Base-by-base conservation (phyloP, 2,329 filamentous ascomycete species). In the Immersiporthe knoxdaviesiana region DNA sequence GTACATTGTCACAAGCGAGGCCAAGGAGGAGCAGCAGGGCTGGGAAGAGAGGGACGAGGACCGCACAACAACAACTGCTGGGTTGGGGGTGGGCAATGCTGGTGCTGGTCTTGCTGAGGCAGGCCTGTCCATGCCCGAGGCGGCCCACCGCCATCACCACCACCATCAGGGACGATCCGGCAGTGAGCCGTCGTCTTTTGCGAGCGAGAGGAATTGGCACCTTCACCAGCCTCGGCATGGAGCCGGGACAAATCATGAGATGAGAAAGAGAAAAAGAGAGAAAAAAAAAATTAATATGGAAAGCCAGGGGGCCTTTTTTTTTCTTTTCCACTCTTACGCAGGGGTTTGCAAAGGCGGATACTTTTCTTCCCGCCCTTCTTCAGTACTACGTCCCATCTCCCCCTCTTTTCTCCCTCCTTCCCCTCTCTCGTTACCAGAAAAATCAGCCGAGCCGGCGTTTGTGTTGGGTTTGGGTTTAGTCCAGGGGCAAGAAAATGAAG, bases 1-100 rank as follows among this genome's bases (percentile, higher is more conserved):
- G 39, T 64, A 59, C 66, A 64, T 39, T 18, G 66, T 64, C 8
- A 56, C 61, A 8, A 64, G 64, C 52, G 64, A 66, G 54, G 54
- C 37, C 24, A 66, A 47, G 24, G 18, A 24, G 27, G 32, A 41
- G 35, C 35, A 35, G 35, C 35, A 4, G 30, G 37, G 61, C 27
- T 50, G 27, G 47, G 35, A 24, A n/a, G 60, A 24, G 21, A 47
- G 47, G 30, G 21, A 35, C 35, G 35, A 50, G 30, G 21, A 39
- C 44, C 44, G 18, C 8, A n/a, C 41, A 21, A 18, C 3, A 2
- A n/a, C 41, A 21, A 18, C 3, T 47, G 41, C 16, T 21, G 41
- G n/a, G n/a, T 12, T 39, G 37, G 37, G 12, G 16, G 41, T 44
- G 41, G 41, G 14, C 41, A 18, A 4, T 44, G 39, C 39, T 18